Conservation (phyloP, 2,329 filamentous ascomycete species). For the Arthroderma uncinatum region DNA sequence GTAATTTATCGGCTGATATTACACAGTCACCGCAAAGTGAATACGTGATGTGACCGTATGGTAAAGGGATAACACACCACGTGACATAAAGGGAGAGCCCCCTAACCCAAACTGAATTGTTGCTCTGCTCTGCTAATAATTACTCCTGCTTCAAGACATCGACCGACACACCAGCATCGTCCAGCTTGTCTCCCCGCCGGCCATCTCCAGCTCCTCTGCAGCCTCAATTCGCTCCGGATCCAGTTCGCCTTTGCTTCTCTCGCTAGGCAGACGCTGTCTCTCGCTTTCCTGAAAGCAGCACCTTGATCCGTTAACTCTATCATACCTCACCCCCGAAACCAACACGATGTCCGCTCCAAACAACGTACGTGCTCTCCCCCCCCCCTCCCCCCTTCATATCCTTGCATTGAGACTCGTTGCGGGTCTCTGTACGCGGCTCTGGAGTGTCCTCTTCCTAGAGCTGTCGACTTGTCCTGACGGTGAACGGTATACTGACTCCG, state of each 20-base stretch:
- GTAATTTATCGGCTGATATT: no score
- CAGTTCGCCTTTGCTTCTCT: background rate
- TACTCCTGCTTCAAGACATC: no score
- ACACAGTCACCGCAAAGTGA: no score
- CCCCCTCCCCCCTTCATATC: background rate
- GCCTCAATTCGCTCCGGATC: background rate
- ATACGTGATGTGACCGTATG: no score
- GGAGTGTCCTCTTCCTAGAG: background rate
- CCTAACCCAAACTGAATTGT: no score
- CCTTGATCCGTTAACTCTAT: background rate
- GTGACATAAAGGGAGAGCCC: no score
- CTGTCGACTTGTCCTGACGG: background rate
- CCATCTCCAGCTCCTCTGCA: background rate
- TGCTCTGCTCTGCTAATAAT: no score
- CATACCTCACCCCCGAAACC: conserved; percentile 9
- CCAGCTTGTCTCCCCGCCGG: background rate
- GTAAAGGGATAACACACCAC: no score
- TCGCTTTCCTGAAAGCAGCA: background rate
- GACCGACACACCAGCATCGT: background rate
- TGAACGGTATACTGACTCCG: no score
- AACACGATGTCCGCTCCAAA: conserved; percentile 45
- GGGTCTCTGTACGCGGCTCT: background rate
- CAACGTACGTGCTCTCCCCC: conserved; percentile 35
- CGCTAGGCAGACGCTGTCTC: background rate
- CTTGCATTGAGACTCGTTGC: background rate